phyloP scores from a whole-genome alignment of 192 early-diverging fungal genomes.

The Rhizophagus clarus region DNA sequence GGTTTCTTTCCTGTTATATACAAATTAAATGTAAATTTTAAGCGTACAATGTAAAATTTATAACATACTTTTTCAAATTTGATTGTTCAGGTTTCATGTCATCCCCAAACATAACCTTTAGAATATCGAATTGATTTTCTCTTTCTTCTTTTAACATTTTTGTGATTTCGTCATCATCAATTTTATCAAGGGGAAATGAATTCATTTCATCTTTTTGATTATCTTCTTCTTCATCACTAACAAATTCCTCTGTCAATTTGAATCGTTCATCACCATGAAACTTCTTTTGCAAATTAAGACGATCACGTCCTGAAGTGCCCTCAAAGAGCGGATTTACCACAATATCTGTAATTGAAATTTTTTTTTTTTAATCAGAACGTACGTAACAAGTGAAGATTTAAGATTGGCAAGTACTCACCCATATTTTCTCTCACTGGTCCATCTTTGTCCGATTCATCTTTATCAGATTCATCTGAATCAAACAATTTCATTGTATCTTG shows the following conservation, averaged over 20 bases:
- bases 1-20: neutral
- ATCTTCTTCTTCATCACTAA: constrained; percentile 28
- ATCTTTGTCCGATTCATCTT: constrained; percentile 34
- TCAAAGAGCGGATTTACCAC: constrained; percentile 47
- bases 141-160: constrained; percentile 39
- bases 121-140: constrained; percentile 37
- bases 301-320: constrained; percentile 41
- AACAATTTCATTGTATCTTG: constrained; percentile 36
- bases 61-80: neutral
- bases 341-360: constrained; percentile 31
- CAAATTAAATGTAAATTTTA: neutral
- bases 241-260: constrained; percentile 46
- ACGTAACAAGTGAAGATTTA: neutral
- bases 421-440: neutral
- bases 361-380: neutral
- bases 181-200: neutral
- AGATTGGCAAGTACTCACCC: neutral
- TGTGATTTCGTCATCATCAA: constrained; percentile 37
- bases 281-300: constrained; percentile 40
- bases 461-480: constrained; percentile 40
- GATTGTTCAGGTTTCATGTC: neutral
- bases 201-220: neutral
- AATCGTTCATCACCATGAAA: constrained; percentile 49
- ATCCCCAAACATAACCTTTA: constrained; percentile 45
- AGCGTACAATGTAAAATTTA: neutral